Base-by-base conservation (phyloP, 306 rosid genomes). In the Phaseolus lunatus region DNA sequence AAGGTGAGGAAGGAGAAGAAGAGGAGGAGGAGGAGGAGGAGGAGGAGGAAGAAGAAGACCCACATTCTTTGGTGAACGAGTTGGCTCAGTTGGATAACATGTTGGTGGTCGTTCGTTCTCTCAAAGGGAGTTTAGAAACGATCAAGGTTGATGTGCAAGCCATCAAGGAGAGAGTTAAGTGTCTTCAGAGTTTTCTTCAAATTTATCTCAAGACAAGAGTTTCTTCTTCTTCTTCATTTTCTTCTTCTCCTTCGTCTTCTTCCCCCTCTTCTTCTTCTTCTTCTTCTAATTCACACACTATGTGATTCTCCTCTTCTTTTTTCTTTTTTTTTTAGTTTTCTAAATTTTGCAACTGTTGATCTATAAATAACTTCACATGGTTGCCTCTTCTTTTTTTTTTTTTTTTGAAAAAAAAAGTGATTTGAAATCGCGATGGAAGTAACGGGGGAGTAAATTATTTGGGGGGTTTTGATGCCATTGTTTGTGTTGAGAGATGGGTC, bases 81-180 rank as follows among this genome's bases (percentile, higher is more conserved):
- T 49, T 44, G 58, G 70, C 76, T 57, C 70, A 29, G 69, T 68
- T 76, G 23, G 85, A 76, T 61, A 61, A 48, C 13, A 58, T 81
- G 33, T 70, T 81, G 52, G n/a, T 50, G 9, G 22, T 61, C 10
- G 68, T 81, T 75, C 50, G 67, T 3, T 69, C 81, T 0, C 47
- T 81, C 0, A 81, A 76, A 63, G 62, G 18, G 33, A 27, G 72
- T 2, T 69, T 81, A 59, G 85, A 81, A 76, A 81, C 67, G 0
- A 75, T 81, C 19, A 81, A 69, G 18, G 7, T 61, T 3, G 85
- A 81, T 10, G 48, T 81, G 7, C 71, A 76, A 76, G 77, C 76
- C 5, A 48, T 81, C 22, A 49, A 39, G 41, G 77, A 69, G 24
- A 70, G 77, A 63, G 72, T 81, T 50, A 81, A 70, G 72, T 81